A percentile compares a stretch with the other conserved stretches of the same genome.
These are phyloP conservation scores for Lactifluus pinguis DNA, from an alignment of 768 basidiomycete species.

Conservation along the genomic window DNA sequence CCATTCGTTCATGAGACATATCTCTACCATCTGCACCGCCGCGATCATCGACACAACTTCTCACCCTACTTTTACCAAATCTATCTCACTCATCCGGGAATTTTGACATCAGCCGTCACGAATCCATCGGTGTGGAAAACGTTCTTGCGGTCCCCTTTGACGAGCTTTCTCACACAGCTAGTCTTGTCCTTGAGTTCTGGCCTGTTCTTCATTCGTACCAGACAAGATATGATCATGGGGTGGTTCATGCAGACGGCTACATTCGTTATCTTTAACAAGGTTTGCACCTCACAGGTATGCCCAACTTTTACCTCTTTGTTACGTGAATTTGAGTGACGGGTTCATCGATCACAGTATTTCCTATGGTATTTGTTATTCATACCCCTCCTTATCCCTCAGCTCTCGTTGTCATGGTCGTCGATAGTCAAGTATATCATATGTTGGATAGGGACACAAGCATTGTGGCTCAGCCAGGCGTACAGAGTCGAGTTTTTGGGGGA, in stretches of 20 bases:
- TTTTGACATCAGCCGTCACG: slow-evolving; percentile 15
- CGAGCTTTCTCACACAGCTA: slow-evolving; percentile 82
- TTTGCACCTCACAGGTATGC: slow-evolving; percentile 90
- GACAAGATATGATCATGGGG: slow-evolving; percentile 59
- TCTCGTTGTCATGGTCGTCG: slow-evolving; percentile 42
- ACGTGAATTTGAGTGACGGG: neutral
- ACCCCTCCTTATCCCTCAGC: slow-evolving; percentile 65
- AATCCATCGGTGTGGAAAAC: slow-evolving; percentile 30
- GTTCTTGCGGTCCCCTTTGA: slow-evolving; percentile 60
- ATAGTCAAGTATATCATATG: slow-evolving; percentile 36
- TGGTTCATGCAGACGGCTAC: slow-evolving; percentile 88
- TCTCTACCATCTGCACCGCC: slow-evolving; percentile 82
- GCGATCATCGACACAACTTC: slow-evolving; percentile 98
- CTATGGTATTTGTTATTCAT: slow-evolving; percentile 91
- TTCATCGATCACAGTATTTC: slow-evolving; percentile 64
- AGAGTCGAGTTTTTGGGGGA: slow-evolving; percentile 79
- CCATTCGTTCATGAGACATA: slow-evolving; percentile 90
- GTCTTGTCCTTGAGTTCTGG: slow-evolving; percentile 61
- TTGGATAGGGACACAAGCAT: slow-evolving; percentile 73
- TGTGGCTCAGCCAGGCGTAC: slow-evolving; percentile 92
- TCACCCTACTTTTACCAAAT: slow-evolving; percentile 95
- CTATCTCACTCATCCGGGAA: slow-evolving; percentile 70
- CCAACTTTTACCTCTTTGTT: slow-evolving; percentile 9
- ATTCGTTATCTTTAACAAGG: slow-evolving; percentile 97
- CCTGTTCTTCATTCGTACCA: slow-evolving; percentile 52